Evolutionary conservation across 345 rosid genomes (phyloP).

Genomic region (Kernera saxatilis): DNA sequence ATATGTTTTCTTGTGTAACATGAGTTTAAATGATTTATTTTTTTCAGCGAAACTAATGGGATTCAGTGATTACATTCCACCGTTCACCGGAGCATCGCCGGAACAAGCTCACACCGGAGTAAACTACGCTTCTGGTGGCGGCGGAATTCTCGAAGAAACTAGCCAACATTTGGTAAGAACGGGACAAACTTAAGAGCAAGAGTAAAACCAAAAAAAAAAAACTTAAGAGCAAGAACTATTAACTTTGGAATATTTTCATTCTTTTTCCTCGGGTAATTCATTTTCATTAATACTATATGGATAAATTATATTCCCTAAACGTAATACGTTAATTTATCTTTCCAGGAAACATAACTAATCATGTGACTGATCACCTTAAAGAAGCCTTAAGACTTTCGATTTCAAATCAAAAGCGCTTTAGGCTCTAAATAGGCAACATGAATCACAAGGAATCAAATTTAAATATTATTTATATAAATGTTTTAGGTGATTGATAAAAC

Average conservation of each 20-base stretch:
- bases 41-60: constrained; percentile 41
- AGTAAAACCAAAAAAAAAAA: no score
- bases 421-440: neutral
- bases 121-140: constrained; percentile 64
- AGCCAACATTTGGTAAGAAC: constrained; percentile 45
- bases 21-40: neutral
- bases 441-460: neutral
- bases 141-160: constrained; percentile 52
- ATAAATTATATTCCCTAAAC: neutral
- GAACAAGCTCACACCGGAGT: constrained; percentile 35
- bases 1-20: neutral
- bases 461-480: neutral
- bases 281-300: neutral
- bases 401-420: neutral
- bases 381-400: neutral
- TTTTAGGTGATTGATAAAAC: neutral
- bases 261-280: neutral
- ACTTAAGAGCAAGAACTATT: neutral
- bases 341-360: neutral
- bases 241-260: neutral
- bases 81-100: constrained; percentile 32
- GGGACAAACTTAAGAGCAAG: neutral
- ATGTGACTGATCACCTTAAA: neutral
- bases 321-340: neutral
- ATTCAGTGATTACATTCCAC: constrained; percentile 37